Percentiles rank a stretch among this genome's conserved stretches.
Evolutionary conservation across 108 stramenopile species (phyloP).

Genomic region (Pseudonitzschia multiseries): DNA sequence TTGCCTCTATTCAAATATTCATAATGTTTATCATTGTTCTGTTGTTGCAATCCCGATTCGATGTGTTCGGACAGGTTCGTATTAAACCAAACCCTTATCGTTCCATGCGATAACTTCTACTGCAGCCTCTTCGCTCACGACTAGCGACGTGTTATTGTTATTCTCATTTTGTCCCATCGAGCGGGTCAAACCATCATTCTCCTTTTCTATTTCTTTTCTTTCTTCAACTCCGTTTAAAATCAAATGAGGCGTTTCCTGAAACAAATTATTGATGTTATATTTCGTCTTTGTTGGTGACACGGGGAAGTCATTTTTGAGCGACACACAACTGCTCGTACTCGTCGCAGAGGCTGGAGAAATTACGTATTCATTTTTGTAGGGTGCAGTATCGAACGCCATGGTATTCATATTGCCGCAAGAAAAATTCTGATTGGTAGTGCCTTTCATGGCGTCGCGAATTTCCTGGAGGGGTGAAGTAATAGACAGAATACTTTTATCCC

Average conservation of each 20-base stretch:
- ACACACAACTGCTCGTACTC: too few relatives aligned
- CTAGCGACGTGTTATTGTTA: not conserved
- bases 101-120: conserved; percentile 11
- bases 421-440: not conserved
- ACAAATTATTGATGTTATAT: too few relatives aligned
- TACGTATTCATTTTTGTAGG: too few relatives aligned
- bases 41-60: too few relatives aligned
- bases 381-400: not conserved
- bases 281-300: too few relatives aligned
- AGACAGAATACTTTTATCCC: not conserved
- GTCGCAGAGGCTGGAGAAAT: too few relatives aligned
- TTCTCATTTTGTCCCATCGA: not conserved
- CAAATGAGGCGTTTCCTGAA: too few relatives aligned
- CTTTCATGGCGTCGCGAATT: not conserved
- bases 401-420: not conserved
- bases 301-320: too few relatives aligned
- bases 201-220: not conserved
- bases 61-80: too few relatives aligned
- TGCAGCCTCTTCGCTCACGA: conserved; percentile 8
- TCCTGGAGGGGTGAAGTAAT: not conserved
- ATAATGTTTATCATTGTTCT: too few relatives aligned
- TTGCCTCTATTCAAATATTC: too few relatives aligned
- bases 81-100: not conserved
- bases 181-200: not conserved
- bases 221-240: not conserved